Conservation (phyloP, 2,329 filamentous ascomycete species). For the Kalmusia sp. region DNA sequence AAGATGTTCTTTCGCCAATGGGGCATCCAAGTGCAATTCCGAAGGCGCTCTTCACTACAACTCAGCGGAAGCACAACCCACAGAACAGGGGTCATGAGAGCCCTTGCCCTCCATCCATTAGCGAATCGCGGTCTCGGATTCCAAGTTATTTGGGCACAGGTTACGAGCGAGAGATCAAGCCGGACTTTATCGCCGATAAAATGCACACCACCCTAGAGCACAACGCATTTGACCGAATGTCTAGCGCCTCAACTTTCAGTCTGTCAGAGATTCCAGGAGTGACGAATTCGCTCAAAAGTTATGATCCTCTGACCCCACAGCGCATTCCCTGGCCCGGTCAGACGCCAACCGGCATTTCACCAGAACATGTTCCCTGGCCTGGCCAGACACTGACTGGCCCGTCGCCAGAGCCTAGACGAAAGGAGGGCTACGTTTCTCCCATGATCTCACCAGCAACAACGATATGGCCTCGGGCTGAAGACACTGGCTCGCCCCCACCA, state of each 20-base stretch:
- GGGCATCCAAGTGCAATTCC: slow-evolving; percentile 27
- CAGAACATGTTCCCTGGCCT: neutral
- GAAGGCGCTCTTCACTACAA: slow-evolving; percentile 15
- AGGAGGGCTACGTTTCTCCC: too few relatives aligned
- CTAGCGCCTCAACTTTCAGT: slow-evolving; percentile 1
- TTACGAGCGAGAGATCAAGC: slow-evolving; percentile 24
- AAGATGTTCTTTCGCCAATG: slow-evolving; percentile 15
- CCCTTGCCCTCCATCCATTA: neutral
- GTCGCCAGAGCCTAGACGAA: too few relatives aligned
- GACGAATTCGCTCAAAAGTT: neutral
- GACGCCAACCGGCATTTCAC: neutral
- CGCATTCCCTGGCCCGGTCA: slow-evolving; percentile 6
- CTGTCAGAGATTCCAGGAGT: neutral
- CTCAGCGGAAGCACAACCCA: neutral
- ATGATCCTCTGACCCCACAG: neutral
- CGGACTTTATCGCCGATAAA: slow-evolving; percentile 4
- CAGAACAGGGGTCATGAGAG: neutral
- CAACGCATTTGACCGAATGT: neutral
- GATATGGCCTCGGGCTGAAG: neutral
- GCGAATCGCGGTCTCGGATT: slow-evolving; percentile 13
- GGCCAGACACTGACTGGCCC: neutral
- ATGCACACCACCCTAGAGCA: slow-evolving; percentile 4
- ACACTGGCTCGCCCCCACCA: slow-evolving; percentile 13
- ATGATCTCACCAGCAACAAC: neutral
- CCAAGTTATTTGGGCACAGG: slow-evolving; percentile 36